Base-by-base conservation (phyloP, 2,329 filamentous ascomycete genomes). In the Geosmithia putterillii region DNA sequence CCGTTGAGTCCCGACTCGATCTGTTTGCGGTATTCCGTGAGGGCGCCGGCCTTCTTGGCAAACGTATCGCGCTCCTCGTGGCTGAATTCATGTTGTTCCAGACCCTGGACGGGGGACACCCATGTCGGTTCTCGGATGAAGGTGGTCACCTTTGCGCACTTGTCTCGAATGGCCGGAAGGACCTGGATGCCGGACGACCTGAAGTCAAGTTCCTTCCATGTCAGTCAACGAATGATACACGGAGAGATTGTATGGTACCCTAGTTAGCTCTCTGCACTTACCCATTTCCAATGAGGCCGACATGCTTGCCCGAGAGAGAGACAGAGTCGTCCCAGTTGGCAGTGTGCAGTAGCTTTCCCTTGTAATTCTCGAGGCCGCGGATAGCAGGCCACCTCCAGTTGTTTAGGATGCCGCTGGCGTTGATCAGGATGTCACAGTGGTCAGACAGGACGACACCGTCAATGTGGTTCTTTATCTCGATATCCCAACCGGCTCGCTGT, bases 71-170 rank as follows among this genome's bases (percentile, higher is more conserved):
- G 46, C 46, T 73, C 70, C 21, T 66, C 54, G 4, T 55, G 47
- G 4, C 56, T 57, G 52, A 65, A 71, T 41, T 62, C 45, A 45
- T 66, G 60, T 46, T 70, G 58, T 45, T 68, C 59, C 19, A 69
- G 52, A n/a, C 64, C 59, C 49, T 57, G 53, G 4, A 57, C 53
- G 2, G 69, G 68, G 3, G 66, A 65, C 2, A 74, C 63, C 70
- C 70, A 74, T 0, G 68, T 66, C 1, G 67, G 66, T 14, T 69
- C 64, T 7, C 70, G 63, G 41, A 74, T 68, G 46, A 73, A 73
- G 10, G 66, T 70, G 2, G 62, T 68, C 7, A 70, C 58, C 35
- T 67, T 63, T 7, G 60, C 54, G 40, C 64, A 66, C 42, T 42
- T 42, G 12, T 44, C 42, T 6, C 39, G 42, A 43, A 47, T 47